Evolutionary conservation across 2,329 filamentous ascomycete genomes (phyloP).

Genomic region (Sporothrix protearum): DNA sequence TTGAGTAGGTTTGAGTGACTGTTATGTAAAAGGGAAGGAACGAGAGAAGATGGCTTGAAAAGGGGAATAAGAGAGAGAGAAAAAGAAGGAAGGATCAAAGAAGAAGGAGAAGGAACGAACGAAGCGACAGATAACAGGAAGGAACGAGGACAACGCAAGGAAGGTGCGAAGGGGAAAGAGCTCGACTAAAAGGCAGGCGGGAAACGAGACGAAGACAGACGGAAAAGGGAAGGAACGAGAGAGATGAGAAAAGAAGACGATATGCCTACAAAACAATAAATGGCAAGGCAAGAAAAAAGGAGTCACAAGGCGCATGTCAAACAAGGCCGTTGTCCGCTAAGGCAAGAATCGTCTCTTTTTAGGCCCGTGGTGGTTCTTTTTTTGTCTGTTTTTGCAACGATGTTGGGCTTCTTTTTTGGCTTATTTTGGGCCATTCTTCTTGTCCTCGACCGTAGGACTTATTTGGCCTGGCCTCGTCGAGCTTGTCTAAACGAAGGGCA

Average conservation of each 20-base stretch:
- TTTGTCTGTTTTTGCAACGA: not conserved
- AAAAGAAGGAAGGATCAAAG: not conserved
- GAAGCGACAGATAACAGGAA: not conserved
- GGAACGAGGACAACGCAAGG: not conserved
- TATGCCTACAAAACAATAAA: not conserved
- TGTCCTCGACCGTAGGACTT: not conserved
- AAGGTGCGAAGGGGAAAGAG: too few relatives aligned
- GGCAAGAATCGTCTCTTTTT: not conserved
- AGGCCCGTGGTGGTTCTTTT: not conserved
- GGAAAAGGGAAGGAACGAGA: constrained; percentile 6
- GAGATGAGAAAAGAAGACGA: not conserved
- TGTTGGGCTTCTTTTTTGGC: not conserved
- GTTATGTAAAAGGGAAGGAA: not conserved
- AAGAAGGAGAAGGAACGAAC: not conserved
- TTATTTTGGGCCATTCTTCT: not conserved
- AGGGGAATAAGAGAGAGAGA: not conserved
- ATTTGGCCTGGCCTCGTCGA: not conserved
- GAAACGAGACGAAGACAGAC: not conserved
- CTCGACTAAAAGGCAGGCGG: not conserved
- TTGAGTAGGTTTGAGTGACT: not conserved
- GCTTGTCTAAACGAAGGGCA: not conserved
- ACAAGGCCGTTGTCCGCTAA: constrained; percentile 12
- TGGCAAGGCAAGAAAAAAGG: not conserved
- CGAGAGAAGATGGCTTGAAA: not conserved
- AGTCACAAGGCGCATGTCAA: not conserved